phyloP scores from a whole-genome alignment of 805 yeast species.

The Tetrapisispora nanseiensis region DNA sequence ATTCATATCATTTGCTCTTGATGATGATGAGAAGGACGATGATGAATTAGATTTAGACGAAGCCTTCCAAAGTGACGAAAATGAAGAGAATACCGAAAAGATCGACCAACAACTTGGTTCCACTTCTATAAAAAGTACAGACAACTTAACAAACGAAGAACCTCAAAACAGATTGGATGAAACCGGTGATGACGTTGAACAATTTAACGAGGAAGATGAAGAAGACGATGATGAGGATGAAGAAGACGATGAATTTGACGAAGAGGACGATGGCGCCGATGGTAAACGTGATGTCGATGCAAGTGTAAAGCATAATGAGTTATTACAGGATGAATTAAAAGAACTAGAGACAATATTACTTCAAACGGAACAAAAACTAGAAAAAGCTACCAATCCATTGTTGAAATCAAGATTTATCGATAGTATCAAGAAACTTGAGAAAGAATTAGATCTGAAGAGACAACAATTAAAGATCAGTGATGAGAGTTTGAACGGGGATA shows the following conservation, averaged over 20 bases:
- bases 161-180: conserved; percentile 18
- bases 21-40: conserved; percentile 31
- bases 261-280: conserved; percentile 35
- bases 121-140: neutral
- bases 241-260: conserved; percentile 40
- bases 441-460: conserved; percentile 73
- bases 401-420: conserved; percentile 79
- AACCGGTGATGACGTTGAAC: conserved; percentile 30
- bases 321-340: conserved; percentile 72
- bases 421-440: conserved; percentile 65
- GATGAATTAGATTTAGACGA: conserved; percentile 51
- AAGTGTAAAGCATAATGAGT: conserved; percentile 55
- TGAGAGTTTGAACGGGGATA: conserved; percentile 16
- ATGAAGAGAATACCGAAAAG: conserved; percentile 14
- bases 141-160: too few relatives aligned
- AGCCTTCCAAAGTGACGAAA: conserved; percentile 37
- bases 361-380: conserved; percentile 62
- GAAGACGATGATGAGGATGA: conserved; percentile 31
- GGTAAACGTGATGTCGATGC: conserved; percentile 43
- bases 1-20: conserved; percentile 4
- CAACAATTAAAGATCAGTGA: conserved; percentile 44
- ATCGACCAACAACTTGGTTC: conserved; percentile 6
- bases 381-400: conserved; percentile 70
- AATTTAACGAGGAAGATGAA: conserved; percentile 27
- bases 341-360: conserved; percentile 73